A percentile compares a stretch with the other conserved stretches of the same genome.
Evolutionary conservation across 2,329 filamentous ascomycete genomes (phyloP).

Genomic region (Fusarium sp.): DNA sequence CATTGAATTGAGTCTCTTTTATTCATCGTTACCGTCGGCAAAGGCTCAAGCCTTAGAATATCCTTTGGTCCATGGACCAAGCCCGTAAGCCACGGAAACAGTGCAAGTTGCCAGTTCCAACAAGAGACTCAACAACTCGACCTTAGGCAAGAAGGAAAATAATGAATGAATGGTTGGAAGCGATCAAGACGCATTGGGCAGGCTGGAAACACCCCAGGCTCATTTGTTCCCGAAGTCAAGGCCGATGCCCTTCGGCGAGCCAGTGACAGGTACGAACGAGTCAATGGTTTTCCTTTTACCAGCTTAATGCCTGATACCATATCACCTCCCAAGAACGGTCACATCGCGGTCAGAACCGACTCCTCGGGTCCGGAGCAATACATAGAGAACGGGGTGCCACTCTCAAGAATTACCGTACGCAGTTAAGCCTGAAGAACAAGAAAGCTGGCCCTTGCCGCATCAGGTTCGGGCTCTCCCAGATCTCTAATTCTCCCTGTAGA

Average conservation of each 20-base stretch:
- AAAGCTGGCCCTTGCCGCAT: neutral
- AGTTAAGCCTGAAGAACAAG: conserved; percentile 26
- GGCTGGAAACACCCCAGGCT: neutral
- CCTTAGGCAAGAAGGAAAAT: neutral
- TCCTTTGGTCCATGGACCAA: conserved; percentile 10
- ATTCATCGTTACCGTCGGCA: conserved; percentile 19
- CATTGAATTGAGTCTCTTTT: conserved; percentile 9
- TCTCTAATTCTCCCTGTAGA: neutral
- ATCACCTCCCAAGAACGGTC: conserved; percentile 11
- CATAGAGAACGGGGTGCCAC: conserved; percentile 27
- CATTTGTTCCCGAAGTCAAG: neutral
- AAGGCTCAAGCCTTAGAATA: conserved; percentile 6
- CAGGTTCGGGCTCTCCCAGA: conserved; percentile 1
- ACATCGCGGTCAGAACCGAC: conserved; percentile 40
- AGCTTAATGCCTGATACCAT: conserved; percentile 20
- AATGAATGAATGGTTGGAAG: neutral
- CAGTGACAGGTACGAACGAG: neutral
- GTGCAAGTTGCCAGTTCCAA: conserved; percentile 33
- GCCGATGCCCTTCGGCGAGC: neutral
- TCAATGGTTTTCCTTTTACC: neutral
- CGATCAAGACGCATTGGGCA: conserved; percentile 1
- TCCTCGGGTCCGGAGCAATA: conserved; percentile 42
- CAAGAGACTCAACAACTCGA: conserved; percentile 13
- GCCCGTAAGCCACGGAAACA: conserved; percentile 22
- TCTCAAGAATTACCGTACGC: conserved; percentile 3